Base-by-base conservation (phyloP, 1,139 yeast genomes). In the Debaryomycetaceae sp. region DNA sequence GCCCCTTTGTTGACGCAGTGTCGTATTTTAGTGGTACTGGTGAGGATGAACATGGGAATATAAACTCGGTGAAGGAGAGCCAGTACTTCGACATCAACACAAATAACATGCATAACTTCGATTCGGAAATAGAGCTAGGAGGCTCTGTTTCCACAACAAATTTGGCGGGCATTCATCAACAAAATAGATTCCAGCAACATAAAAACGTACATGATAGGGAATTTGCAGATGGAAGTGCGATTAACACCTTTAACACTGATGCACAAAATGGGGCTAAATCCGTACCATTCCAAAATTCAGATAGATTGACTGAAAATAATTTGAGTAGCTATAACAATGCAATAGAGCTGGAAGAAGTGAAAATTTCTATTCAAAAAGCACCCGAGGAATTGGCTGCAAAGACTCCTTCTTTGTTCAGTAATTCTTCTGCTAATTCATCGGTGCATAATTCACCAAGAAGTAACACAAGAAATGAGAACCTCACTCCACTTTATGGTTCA, bases 391-490 rank as follows among this genome's bases (percentile, higher is more conserved):
- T 63, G 6, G 71, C 72, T 1, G 65, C 72, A 3, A 61, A 60
- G 45, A 73, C 78, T 1, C 79, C 78, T 1, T 72, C 78, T 6
- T 57, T 74, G 22, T 74, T 74, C 52, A 68, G 75, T 48, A 72
- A 71, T 51, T 68, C 75, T 2, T 64, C 70, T 9, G 69, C 66
- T 24, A 64, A 62, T 46, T 66, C 73, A 2, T 60, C 69, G 5
- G 49, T 54, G 13, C 57, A 53, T 42, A 59, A 59, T 45, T 58
- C 64, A 5, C 61, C 63, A 5, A 37, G 38, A 13, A 41, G 42
- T 29, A 41, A 34, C 22, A 6, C 27, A 6, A 41, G 31, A 34
- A 41, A 13, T 29, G 45, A 44, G 24, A 13, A 34, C 38, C 39
- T 34, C 17, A 36, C 24, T 13, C 13, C 17, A 9, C 13, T 20